Percentiles rank a stretch among this genome's conserved stretches.
Conservation (phyloP, 345 rosid species). For the Hirschfeldia incana region DNA sequence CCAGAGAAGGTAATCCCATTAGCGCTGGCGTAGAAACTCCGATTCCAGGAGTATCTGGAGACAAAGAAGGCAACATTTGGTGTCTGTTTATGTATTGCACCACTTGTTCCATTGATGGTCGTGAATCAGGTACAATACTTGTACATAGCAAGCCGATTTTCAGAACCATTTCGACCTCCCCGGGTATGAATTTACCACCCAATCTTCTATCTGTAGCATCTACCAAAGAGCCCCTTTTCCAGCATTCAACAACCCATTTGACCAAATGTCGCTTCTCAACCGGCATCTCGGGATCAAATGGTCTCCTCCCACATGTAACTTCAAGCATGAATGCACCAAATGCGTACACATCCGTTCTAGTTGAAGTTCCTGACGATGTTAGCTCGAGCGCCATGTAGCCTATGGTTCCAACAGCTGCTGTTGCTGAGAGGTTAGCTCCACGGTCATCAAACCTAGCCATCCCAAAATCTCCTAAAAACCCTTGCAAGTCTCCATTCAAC, state of each 20-base stretch:
- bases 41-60: slow-evolving; percentile 24
- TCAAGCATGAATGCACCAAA: not conserved
- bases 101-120: slow-evolving; percentile 40
- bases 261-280: slow-evolving; percentile 20
- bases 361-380: not conserved
- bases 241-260: slow-evolving; percentile 20
- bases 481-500: slow-evolving; percentile 37
- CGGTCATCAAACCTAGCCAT: slow-evolving; percentile 41
- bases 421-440: slow-evolving; percentile 41
- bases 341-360: not conserved
- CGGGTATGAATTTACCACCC: slow-evolving; percentile 26
- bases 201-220: slow-evolving; percentile 38
- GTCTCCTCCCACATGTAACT: slow-evolving; percentile 32
- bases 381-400: slow-evolving; percentile 38
- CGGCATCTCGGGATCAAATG: slow-evolving; percentile 33
- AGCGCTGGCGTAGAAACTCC: slow-evolving; percentile 22
- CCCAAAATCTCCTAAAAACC: slow-evolving; percentile 46
- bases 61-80: slow-evolving; percentile 16
- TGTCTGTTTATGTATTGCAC: slow-evolving; percentile 21
- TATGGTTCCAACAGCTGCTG: slow-evolving; percentile 49
- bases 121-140: slow-evolving; percentile 24
- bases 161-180: not conserved
- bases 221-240: slow-evolving; percentile 37
- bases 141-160: slow-evolving; percentile 39
- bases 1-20: slow-evolving; percentile 15